Base-by-base conservation (phyloP, 169 alveolate genomes). In the Plasmodium falciparum region DNA sequence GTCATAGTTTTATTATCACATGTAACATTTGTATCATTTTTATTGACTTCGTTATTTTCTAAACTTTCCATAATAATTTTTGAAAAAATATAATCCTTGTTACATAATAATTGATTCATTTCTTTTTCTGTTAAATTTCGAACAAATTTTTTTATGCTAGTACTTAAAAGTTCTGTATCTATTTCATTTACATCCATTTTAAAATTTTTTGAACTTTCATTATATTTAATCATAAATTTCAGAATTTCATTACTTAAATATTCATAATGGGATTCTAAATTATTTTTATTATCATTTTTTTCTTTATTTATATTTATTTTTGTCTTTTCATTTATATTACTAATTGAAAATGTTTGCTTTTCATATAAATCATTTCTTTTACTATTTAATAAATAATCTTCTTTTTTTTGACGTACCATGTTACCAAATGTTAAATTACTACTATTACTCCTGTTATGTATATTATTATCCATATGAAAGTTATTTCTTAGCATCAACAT, bases 21-120 rank as follows among this genome's bases (percentile, higher is more conserved):
- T 29, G 39, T 12, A 20, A 13, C 26, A 65, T 65, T 65, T 26
- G 0, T 9, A 12, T 24, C 39, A 29, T 24, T 65, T 33, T 65
- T 65, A n/a, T 22, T n/a, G 17, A 45, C 70, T 61, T 61, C 45
- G 17, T 3, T 33, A n/a, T 61, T 61, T 20, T 12, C 43, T 15
- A 15, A 61, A 15, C 20, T 65, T 29, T 65, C 47, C 47, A 22
- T 75, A 17, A 15, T 22, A 4, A 39, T 61, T 8, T 75, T 75
- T 13, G 89, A 63, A 29, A 49, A 22, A 15, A 58, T 39, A 17
- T 75, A 17, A 71, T 52, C 74, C 22, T 75, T 75, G 65, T 75
- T 75, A 12, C 49, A 20, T 13, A 49, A 0, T 20, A 75, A 24
- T 7, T 49, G 56, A 29, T 20, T 75, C 22, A 75, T 61, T 75